Evolutionary conservation across 2,329 filamentous ascomycete genomes (phyloP), one percentile per base, ranked within the genome.

Genomic region (Cytospora chrysosperma): DNA sequence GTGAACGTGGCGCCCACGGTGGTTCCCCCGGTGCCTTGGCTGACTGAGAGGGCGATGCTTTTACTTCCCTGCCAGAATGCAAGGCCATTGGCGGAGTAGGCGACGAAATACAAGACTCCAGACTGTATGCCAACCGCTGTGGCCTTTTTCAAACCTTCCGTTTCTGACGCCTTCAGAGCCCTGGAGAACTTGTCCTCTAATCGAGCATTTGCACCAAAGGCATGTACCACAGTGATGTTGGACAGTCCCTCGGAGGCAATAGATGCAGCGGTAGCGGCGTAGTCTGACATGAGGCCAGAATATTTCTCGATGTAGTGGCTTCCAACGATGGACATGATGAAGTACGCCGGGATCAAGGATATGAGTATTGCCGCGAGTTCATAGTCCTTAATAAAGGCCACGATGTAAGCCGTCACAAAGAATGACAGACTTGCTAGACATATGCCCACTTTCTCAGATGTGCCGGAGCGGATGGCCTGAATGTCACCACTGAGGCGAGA

Each of bases 361-460:
- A 89, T 72, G 27, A 91, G 78, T 74, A 90, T 89, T 7, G 79
- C 87, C 0, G 88, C 86, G 4, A 91, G 79, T 59, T 79, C 79
- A 28, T 81, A 78, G 67, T 89, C 81, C 69, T 87, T 86, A 71
- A 86, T 83, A 67, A 91, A 91, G 2, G 87, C 87, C 21, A 91
- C 84, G 12, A 88, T 78, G 67, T 88, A 91, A 1, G 88, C 85
- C 0, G 88, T 86, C 55, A 90, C 72, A 70, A 91, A 90, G 72
- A 89, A 91, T 2, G 86, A 85, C 10, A 85, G 73, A 59, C 82
- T 87, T 26, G 82, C 80, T 9, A 91, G 78, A 66, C 83, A 83
- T 30, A 90, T 84, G 51, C 88, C 88, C 17, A 89, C 87, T 72
- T 91, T 91, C 73, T 91, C 89, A 0, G 85, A 87, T 0, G 88